Evolutionary conservation across 2,329 filamentous ascomycete species (phyloP), one percentile per base, ranked within the genome.

Genomic region (Colletotrichum siamense): DNA sequence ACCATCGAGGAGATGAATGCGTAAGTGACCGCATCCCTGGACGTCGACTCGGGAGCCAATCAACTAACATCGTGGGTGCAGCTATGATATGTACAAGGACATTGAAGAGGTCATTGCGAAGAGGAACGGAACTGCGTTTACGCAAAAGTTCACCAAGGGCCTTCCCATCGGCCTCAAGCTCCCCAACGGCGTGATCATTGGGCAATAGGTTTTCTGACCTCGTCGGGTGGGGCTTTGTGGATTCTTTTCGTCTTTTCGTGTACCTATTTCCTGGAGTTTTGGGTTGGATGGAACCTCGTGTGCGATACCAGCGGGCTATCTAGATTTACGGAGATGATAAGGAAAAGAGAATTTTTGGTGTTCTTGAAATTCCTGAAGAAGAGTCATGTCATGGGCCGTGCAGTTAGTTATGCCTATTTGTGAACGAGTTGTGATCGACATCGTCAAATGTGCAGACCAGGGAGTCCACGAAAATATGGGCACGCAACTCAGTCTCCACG

Each of bases 1-100:
- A 94, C 92, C 0, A 93, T 94, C 66, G 91, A 93, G 77, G 92
- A 94, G 82, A 94, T 94, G 92, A 94, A 94, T 76, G 86, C 87
- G 86, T 91, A 85, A 85, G 89, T 87, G 59, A 1, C 3, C 30
- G n/a, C 63, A 8, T 15, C 68, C n/a, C 8, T 72, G 7, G 26
- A 32, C 8, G 2, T 1, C 4, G 9, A 5, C 0, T 61, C 59
- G 30, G 32, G 30, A 62, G 18, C 59, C 59, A 36, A 62, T 62
- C 59, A 36, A 36, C 59, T 62, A 36, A 62, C 59, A 36, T 62
- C 44, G 59, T 22, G 32, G 30, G 28, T 28, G 32, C 70, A 90
- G 89, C 16, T 92, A 92, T 77, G 89, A 92, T 79, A 91, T 92
- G 89, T 88, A 90, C 79, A 86, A 85, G 69, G 90, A 92, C 76